Evolutionary conservation across 371 early-diverging fungal genomes (phyloP), one percentile per base, ranked within the genome.

Genomic region (Mucor racemosus): DNA sequence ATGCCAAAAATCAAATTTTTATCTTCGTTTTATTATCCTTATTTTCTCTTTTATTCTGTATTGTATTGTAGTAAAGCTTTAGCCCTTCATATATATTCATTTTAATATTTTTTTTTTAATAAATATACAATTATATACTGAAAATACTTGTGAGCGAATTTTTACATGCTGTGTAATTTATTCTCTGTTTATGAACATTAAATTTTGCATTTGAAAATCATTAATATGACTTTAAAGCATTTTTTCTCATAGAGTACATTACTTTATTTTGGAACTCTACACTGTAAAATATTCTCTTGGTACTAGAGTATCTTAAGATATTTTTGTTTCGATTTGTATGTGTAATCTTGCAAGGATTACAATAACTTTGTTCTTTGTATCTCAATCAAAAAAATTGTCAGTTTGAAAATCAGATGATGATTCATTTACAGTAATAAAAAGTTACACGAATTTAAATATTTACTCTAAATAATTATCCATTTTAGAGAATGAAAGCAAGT

Each of bases 1-100:
- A 44, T 44, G 44, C 17, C 44, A 17, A 15, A 15, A 38, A 38
- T 9, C 38, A 7, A 38, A 14, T 17, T 38, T 38, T 19, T 38
- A 58, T 39, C 35, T 10, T 58, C 34, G 58, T 39, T 58, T 58
- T 58, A 58, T 38, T 55, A 35, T 53, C 44, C 44, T 44, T 17
- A 44, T 50, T 11, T 21, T 26, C 9, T 38, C 38, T 26, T 50
- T 35, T 33, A 35, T 35, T 54, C 48, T 39, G 31, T 64, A n/a
- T 26, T 19, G 53, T 64, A 40, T 42, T 40, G 40, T 50, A 26
- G 9, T 53, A 13, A 11, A 53, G 53, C 53, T 26, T 44, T 26
- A 26, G 53, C 53, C 53, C 26, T 53, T 53, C 53, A 53, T 55
- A 34, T 55, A 21, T 48, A 38, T 38, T 7, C 38, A 7, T 38